Percentiles rank a stretch among this genome's conserved stretches.
Evolutionary conservation across 768 basidiomycete species (phyloP).

Genomic region (Coprinopsis marcescibilis): DNA sequence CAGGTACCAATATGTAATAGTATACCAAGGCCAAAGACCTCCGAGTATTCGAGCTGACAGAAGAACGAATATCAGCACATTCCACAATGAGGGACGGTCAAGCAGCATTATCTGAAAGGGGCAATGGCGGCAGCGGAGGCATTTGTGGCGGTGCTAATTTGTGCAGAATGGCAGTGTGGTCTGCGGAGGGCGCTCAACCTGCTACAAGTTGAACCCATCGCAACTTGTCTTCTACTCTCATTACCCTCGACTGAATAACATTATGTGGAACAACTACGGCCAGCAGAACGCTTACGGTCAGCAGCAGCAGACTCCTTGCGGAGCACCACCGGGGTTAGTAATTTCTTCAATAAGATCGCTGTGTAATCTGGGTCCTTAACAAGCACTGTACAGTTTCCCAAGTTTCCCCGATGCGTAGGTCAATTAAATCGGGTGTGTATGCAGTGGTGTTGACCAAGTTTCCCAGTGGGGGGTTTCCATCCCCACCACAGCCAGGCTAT

Average conservation of each 20-base stretch:
- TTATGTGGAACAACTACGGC: conserved; percentile 29
- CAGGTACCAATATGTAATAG: no score
- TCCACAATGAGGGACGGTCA: no score
- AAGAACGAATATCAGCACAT: no score
- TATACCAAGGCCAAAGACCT: no score
- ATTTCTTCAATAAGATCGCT: conserved; percentile 12
- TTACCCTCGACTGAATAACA: neutral
- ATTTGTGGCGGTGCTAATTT: no score
- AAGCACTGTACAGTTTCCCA: conserved; percentile 21
- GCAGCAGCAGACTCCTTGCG: conserved; percentile 17
- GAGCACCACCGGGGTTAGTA: conserved; percentile 20
- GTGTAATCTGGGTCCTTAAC: neutral
- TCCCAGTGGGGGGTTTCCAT: conserved; percentile 11
- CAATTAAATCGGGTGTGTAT: neutral
- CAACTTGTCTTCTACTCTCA: neutral
- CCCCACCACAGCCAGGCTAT: conserved; percentile 25
- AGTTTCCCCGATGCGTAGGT: conserved; percentile 23
- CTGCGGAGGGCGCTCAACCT: neutral
- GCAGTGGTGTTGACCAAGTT: neutral
- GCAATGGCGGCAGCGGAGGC: no score
- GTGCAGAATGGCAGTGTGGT: neutral
- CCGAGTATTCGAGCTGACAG: no score
- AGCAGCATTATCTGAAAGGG: no score
- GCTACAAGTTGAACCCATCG: neutral
- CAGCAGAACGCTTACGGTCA: no score